These are phyloP conservation scores for Pelargonium nanum DNA, from an alignment of 345 rosid genomes.

Conservation along the genomic window DNA sequence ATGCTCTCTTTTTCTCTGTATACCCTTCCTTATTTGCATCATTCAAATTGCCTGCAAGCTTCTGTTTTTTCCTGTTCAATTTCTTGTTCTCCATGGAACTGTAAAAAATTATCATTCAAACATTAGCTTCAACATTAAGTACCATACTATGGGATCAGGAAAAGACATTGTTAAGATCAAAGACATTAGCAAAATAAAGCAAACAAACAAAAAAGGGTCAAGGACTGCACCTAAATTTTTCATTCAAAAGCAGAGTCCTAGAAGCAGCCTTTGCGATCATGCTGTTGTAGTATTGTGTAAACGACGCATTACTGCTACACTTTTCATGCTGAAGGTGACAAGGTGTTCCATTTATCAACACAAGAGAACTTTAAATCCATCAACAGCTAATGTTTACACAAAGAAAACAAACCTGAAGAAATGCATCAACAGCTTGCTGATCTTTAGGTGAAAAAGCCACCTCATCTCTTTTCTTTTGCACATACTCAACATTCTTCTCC, in stretches of 20 bases:
- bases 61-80: neutral
- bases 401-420: slow-evolving; percentile 44
- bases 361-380: neutral
- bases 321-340: neutral
- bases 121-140: no score
- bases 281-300: neutral
- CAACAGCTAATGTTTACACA: neutral
- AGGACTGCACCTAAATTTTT: neutral
- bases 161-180: no score
- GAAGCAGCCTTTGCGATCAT: neutral
- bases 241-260: neutral
- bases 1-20: neutral
- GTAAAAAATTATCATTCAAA: neutral
- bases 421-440: slow-evolving; percentile 54
- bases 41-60: neutral
- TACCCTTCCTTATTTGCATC: neutral
- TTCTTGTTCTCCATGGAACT: neutral
- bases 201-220: neutral
- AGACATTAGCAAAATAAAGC: no score
- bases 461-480: slow-evolving; percentile 72
- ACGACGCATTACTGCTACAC: neutral
- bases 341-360: neutral
- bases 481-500: slow-evolving; percentile 63
- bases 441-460: slow-evolving; percentile 83
- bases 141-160: no score